A percentile compares a stretch with the other conserved stretches of the same genome.
These are phyloP conservation scores for Drechslera avenae DNA, from an alignment of 2,329 filamentous ascomycete genomes.

Conservation along the genomic window DNA sequence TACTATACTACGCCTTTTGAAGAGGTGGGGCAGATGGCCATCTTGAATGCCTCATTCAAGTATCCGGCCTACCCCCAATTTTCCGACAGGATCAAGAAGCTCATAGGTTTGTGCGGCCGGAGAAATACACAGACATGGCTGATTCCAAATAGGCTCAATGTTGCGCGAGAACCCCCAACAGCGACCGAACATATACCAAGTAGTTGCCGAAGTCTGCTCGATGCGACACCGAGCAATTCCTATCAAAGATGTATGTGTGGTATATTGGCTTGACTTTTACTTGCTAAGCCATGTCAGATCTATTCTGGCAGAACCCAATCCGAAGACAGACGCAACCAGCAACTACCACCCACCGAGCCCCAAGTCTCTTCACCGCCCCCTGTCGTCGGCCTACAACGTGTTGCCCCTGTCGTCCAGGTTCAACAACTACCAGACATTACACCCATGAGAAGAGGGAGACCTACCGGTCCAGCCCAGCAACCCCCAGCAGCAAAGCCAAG, in stretches of 20 bases:
- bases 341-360: constrained; percentile 62
- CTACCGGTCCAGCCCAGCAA: constrained; percentile 60
- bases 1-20: constrained; percentile 99
- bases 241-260: constrained; percentile 75
- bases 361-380: constrained; percentile 59
- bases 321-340: constrained; percentile 65
- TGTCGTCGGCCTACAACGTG: constrained; percentile 79
- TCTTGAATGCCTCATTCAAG: constrained; percentile 92
- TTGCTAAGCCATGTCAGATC: constrained; percentile 49
- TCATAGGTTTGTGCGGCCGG: constrained; percentile 74
- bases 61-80: constrained; percentile 88
- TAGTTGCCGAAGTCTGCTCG: constrained; percentile 80
- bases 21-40: constrained; percentile 95
- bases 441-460: constrained; percentile 89
- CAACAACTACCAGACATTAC: constrained; percentile 83
- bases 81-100: constrained; percentile 83
- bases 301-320: constrained; percentile 63
- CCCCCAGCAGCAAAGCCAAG: constrained; percentile 58
- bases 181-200: constrained; percentile 93
- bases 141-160: constrained; percentile 73
- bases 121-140: constrained; percentile 12
- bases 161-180: constrained; percentile 78
- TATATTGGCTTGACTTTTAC: neutral
- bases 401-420: constrained; percentile 72
- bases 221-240: constrained; percentile 89